phyloP scores from a whole-genome alignment of 2,329 filamentous ascomycete species.

The Penicillium sp. region DNA sequence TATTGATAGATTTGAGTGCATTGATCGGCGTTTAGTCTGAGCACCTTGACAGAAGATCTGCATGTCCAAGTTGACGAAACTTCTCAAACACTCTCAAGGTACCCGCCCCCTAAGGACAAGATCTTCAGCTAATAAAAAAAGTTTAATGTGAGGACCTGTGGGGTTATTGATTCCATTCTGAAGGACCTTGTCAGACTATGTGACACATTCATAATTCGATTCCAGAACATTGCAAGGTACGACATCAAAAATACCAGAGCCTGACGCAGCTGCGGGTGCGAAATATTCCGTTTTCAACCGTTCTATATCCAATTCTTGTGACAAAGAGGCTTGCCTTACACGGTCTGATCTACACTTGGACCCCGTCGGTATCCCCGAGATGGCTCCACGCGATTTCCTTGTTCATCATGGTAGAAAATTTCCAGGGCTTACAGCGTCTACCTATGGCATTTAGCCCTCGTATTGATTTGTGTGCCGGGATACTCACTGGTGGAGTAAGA shows the following conservation, averaged over 20 bases:
- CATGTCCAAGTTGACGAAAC: slow-evolving; percentile 20
- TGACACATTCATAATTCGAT: not conserved
- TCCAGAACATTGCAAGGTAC: slow-evolving; percentile 4
- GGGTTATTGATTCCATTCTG: not conserved
- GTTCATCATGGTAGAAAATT: not conserved
- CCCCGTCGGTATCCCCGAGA: not conserved
- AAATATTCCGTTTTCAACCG: slow-evolving; percentile 13
- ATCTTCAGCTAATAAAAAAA: not conserved
- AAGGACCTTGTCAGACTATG: slow-evolving; percentile 6
- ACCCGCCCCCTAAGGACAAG: slow-evolving; percentile 2
- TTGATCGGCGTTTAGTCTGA: slow-evolving; percentile 4
- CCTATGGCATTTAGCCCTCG: not conserved
- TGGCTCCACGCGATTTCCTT: slow-evolving; percentile 5
- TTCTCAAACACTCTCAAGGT: slow-evolving; percentile 35
- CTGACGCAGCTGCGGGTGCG: not conserved
- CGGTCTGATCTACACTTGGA: not conserved
- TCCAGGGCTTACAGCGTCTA: slow-evolving; percentile 9
- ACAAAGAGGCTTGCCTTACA: not conserved
- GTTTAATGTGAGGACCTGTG: not conserved
- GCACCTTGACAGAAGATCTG: slow-evolving; percentile 21
- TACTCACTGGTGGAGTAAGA: slow-evolving; percentile 2
- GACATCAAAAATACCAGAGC: slow-evolving; percentile 9
- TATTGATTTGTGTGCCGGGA: not conserved
- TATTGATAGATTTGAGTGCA: not conserved
- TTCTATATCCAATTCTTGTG: not conserved